Evolutionary conservation across 192 early-diverging fungal genomes (phyloP), one percentile per base, ranked within the genome.

Genomic region (Polychytrium aggregatum): DNA sequence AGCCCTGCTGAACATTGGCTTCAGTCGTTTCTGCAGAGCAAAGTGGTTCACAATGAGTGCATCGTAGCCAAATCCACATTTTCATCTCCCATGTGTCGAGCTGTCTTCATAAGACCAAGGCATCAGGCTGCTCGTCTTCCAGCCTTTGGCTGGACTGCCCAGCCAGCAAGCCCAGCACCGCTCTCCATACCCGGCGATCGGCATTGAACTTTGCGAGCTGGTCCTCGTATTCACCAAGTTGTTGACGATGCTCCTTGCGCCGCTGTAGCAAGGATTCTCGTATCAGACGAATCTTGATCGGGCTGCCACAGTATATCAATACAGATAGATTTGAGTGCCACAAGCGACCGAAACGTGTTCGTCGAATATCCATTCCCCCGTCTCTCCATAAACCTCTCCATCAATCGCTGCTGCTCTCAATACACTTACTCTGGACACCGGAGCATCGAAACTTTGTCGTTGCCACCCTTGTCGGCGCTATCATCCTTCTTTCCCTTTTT

Each of bases 201-300:
- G 46, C 56, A 25, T 44, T 41, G 41, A 44, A 64, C 13, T 53
- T 33, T 6, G 18, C 26, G 14, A 69, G 43, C 29, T 62, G 58
- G 30, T 66, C 54, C 46, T 44, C 55, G 36, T 54, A 63, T 22
- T 40, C 41, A 18, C 28, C 46, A 1, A 67, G 39, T 18, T 13
- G n/a, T 26, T 37, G 40, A 2, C 70, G 48, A 46, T 56, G 60
- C 41, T 35, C 46, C 31, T 62, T 56, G 27, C 63, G 38, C 14
- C 74, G 54, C 26, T 42, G 21, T 1, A 76, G 42, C 22, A 72
- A 46, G 49, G 73, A 66, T 24, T 60, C 64, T 14, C 54, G 45
- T 8, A 76, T 48, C 6, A 63, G 21, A 25, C 20, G 20, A 1
- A 59, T 26, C 39, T 73, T 76, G 20, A 57, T 62, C 13, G 36